Conservation (phyloP, 140 eudicot genomes). For the Senecio squalidus region DNA sequence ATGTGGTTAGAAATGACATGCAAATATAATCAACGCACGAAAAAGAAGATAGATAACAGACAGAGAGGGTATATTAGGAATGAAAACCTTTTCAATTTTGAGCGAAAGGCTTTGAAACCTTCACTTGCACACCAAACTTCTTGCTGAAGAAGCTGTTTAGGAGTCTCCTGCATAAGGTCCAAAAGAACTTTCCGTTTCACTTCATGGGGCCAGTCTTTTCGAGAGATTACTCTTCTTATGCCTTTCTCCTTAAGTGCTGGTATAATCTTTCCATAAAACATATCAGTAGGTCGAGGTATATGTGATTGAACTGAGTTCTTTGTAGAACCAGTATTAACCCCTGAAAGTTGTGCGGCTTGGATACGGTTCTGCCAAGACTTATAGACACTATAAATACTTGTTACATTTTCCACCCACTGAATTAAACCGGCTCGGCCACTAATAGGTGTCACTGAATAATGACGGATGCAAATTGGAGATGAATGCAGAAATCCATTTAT, state of each 20-base stretch:
- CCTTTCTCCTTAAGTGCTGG: conserved; percentile 99
- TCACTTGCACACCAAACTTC: conserved; percentile 99
- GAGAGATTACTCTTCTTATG: conserved; percentile 86
- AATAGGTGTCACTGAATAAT: conserved; percentile 92
- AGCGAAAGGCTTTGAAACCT: conserved; percentile 90
- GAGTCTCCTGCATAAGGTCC: conserved; percentile 95
- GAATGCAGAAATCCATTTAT: conserved; percentile 76
- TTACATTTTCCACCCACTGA: conserved; percentile 96
- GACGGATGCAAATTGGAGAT: conserved; percentile 57
- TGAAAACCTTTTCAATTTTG: conserved; percentile 84
- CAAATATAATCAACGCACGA: conserved; percentile 6
- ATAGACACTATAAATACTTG: conserved; percentile 81
- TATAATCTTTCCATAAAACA: conserved; percentile 97
- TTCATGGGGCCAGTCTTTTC: conserved; percentile 99
- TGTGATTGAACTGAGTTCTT: conserved; percentile 61
- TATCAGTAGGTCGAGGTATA: conserved; percentile 91
- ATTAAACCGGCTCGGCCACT: conserved; percentile 97
- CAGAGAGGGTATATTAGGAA: too few species aligned
- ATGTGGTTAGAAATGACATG: conserved; percentile 8
- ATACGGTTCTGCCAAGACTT: conserved; percentile 91
- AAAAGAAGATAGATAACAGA: neutral
- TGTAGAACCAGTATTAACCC: conserved; percentile 42
- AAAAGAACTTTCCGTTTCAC: conserved; percentile 87
- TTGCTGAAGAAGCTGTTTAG: conserved; percentile 90
- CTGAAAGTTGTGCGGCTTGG: conserved; percentile 70